Evolutionary conservation across 371 early-diverging fungal genomes (phyloP), one percentile per base, ranked within the genome.

Genomic region (Rhizopus arrhizus): DNA sequence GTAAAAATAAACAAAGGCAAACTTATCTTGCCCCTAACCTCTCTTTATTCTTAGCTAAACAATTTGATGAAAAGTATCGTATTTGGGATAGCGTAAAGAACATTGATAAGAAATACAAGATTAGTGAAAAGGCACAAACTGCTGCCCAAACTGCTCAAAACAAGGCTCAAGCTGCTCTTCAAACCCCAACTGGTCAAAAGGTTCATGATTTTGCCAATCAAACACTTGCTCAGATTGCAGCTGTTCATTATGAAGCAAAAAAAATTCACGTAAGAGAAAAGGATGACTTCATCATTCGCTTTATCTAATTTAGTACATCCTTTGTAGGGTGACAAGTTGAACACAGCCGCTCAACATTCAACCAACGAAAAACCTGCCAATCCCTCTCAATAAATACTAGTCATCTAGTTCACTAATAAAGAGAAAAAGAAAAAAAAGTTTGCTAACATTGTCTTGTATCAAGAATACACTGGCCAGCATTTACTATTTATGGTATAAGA

Each of bases 101-200:
- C 55, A 58, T 86, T 35, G 78, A 84, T 57, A 62, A 77, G 62
- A 86, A 84, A 66, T 86, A 71, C 75, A 77, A 81, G 49, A 80
- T 88, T 47, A 79, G 78, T 64, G 85, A 84, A 60, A 83, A 77
- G 64, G 82, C 82, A 34, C 69, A 74, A 61, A 69, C n/a, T 42
- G 78, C 67, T 31, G 78, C 80, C 36, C 69, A 78, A 6, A 70
- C 67, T 6, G 85, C 82, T 49, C 80, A 73, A 71, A 66, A 42
- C 48, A 78, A 51, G 35, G 84, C 80, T 32, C 70, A 65, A 38
- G 66, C 68, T 59, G 85, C 83, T 40, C 74, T 88, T 51, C 78
- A 78, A 50, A 77, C 86, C n/a, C 75, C 83, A 11, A 74, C 85
- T 8, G 88, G 84, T 32, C 85, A 85, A 69, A 81, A 78, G 56